Evolutionary conservation across 768 basidiomycete species (phyloP), one percentile per base, ranked within the genome.

Genomic region (Pisolithus orientalis): DNA sequence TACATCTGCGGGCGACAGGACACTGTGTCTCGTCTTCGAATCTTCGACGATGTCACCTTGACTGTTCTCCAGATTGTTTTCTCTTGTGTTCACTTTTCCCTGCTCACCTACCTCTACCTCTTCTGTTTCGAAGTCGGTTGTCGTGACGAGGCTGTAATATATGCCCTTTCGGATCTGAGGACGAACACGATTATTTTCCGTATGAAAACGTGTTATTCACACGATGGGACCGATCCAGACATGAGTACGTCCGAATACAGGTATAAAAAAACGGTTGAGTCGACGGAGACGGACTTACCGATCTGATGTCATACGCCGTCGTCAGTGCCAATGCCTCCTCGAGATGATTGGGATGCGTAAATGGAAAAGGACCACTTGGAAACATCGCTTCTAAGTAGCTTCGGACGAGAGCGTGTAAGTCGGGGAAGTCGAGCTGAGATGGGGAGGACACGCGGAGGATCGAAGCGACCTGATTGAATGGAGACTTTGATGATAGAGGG

Each of bases 81-180:
- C 17, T 39, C 14, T 21, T 1, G 1, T 25, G 46, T 44, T 47
- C n/a, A 54, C 50, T 25, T 50, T 51, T 6, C 53, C 25, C 39
- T 51, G 40, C 6, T 53, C 50, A 47, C 54, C 54, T 14, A 61
- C 56, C 21, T 21, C 54, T 14, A 61, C 56, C 21, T 21, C 21
- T 21, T 70, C 68, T 16, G 71, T 69, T 49, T 82, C 79, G 57
- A 84, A 79, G 55, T 85, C 73, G 34, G 77, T 73, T 16, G 73
- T 76, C 2, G 82, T 80, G 54, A 85, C 76, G 28, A 86, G 70
- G 59, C 73, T 78, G 63, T 90, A 89, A 52, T 83, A 73, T 29
- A 87, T 68, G 5, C 79, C 75, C 56, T 86, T 87, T 62, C 75
- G 76, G 49, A 81, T 73, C 84, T 85, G 53, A 13, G 21, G 40